These are phyloP conservation scores for Singerocomus rubriflavus DNA, from an alignment of 1,284 basidiomycete species.

Conservation along the genomic window DNA sequence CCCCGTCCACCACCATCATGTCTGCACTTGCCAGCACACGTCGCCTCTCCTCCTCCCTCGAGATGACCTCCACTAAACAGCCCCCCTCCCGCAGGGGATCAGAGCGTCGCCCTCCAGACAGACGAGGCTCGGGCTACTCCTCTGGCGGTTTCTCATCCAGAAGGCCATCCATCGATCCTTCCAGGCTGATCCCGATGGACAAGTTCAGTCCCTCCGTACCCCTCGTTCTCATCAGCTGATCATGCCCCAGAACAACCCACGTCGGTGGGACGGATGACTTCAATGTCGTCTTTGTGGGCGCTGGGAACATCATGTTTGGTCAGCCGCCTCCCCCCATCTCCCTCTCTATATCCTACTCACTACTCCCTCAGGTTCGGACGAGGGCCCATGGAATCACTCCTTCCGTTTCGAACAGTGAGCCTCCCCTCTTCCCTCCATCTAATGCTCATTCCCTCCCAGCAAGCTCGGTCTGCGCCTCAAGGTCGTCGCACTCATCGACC, in stretches of 20 bases:
- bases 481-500: constrained; percentile 93
- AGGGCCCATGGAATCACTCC: constrained; percentile 92
- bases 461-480: constrained; percentile 97
- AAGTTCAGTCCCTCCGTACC: constrained; percentile 44
- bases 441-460: constrained; percentile 41
- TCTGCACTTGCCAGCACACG: constrained; percentile 17
- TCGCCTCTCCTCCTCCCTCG: constrained; percentile 33
- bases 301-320: constrained; percentile 96
- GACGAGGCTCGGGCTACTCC: constrained; percentile 42
- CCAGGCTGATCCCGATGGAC: constrained; percentile 72
- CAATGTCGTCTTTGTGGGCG: constrained; percentile 90
- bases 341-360: constrained; percentile 10
- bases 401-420: constrained; percentile 89
- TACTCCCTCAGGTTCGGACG: constrained; percentile 60
- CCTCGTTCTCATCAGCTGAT: constrained; percentile 11
- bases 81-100: constrained; percentile 34
- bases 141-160: constrained; percentile 51
- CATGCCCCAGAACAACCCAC: constrained; percentile 46
- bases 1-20: constrained; percentile 23
- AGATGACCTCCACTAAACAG: constrained; percentile 33
- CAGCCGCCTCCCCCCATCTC: constrained; percentile 19
- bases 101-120: constrained; percentile 36
- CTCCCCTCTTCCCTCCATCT: neutral
- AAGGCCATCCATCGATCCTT: constrained; percentile 71
- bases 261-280: constrained; percentile 66